Conservation (phyloP, 2,329 filamentous ascomycete genomes). For the Orbilia blumenaviensis region DNA sequence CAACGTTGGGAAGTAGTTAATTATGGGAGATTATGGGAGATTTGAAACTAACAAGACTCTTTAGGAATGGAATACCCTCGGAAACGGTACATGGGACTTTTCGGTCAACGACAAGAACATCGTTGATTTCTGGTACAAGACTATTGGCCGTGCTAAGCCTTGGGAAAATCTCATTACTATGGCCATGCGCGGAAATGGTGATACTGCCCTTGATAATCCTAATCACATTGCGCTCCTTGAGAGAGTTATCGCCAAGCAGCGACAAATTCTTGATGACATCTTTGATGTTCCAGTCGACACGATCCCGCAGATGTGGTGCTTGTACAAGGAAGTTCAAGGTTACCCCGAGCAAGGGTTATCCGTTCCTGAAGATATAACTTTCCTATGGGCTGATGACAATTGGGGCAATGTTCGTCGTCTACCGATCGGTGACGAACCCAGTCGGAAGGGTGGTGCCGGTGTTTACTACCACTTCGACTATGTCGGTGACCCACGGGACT, state of each 20-base stretch:
- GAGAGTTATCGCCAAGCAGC: conserved; percentile 70
- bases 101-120: conserved; percentile 75
- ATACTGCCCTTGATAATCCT: conserved; percentile 68
- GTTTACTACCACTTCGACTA: conserved; percentile 73
- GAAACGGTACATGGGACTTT: conserved; percentile 73
- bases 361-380: conserved; percentile 72
- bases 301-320: conserved; percentile 75
- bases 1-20: conserved; percentile 56
- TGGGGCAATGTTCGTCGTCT: conserved; percentile 73
- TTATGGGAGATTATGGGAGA: too few species aligned
- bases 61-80: conserved; percentile 63
- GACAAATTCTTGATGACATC: conserved; percentile 68
- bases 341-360: conserved; percentile 73
- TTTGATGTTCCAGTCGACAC: conserved; percentile 66
- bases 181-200: conserved; percentile 75
- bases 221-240: conserved; percentile 71
- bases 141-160: conserved; percentile 71
- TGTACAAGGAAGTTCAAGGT: conserved; percentile 76
- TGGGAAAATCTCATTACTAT: conserved; percentile 74
- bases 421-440: conserved; percentile 69
- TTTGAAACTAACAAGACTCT: neutral
- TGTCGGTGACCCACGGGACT: conserved; percentile 70
- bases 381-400: conserved; percentile 76
- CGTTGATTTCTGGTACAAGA: conserved; percentile 73
- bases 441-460: conserved; percentile 71